Percentiles rank a stretch among this genome's conserved stretches.
phyloP scores from a whole-genome alignment of 305 asterid species.

The Rubia peregrina region DNA sequence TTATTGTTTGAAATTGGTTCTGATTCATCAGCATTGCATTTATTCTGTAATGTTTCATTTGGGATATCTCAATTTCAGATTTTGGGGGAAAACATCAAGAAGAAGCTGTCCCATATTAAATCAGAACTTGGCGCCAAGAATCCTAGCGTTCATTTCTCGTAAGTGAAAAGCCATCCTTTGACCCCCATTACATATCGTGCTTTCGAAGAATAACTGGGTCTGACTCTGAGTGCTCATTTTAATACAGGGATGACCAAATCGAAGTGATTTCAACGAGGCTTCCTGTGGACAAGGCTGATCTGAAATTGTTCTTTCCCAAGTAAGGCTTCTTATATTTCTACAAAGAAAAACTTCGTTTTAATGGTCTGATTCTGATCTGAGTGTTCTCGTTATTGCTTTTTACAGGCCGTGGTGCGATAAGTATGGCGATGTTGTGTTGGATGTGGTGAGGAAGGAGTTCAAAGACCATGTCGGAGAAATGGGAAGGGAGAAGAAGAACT shows the following conservation, averaged over 20 bases:
- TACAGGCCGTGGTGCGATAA: constrained; percentile 60
- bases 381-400: constrained; percentile 10
- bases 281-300: constrained; percentile 66
- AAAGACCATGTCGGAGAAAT: constrained; percentile 59
- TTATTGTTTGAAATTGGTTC: background rate
- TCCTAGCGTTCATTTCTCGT: constrained; percentile 37
- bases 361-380: background rate
- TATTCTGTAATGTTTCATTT: background rate
- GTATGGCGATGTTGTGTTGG: constrained; percentile 52
- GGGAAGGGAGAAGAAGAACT: constrained; percentile 30
- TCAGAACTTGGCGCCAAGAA: constrained; percentile 32
- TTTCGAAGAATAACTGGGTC: constrained; percentile 1
- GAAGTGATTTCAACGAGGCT: constrained; percentile 72
- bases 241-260: constrained; percentile 56
- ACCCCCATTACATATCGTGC: background rate
- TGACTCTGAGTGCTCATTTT: background rate
- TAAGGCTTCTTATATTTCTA: constrained; percentile 21
- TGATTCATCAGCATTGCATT: background rate
- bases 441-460: constrained; percentile 69
- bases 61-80: constrained; percentile 32
- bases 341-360: background rate
- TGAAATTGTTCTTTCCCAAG: constrained; percentile 50
- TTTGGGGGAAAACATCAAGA: constrained; percentile 58
- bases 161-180: constrained; percentile 19
- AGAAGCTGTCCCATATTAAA: constrained; percentile 42